Conservation (phyloP, 148 eudicot genomes). For the Arbutus unedo region DNA sequence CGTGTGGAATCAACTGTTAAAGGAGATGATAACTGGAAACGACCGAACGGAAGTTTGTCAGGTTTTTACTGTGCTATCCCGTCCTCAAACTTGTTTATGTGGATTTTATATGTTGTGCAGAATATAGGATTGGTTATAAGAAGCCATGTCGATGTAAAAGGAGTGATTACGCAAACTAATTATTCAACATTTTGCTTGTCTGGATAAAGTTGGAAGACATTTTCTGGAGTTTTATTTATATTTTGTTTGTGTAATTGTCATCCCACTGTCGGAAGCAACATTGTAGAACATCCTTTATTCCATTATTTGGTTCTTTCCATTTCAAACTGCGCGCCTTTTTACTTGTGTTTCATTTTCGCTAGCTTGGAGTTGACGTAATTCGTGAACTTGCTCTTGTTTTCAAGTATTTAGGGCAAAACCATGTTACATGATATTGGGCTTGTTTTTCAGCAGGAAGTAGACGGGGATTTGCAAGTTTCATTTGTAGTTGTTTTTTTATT, state of each 20-base stretch:
- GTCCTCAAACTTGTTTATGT: background rate
- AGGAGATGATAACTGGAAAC: background rate
- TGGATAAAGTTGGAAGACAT: constrained; percentile 3
- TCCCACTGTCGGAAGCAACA: background rate
- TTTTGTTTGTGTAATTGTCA: background rate
- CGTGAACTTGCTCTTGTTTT: background rate
- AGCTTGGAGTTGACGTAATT: background rate
- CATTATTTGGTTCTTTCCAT: background rate
- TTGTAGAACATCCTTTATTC: background rate
- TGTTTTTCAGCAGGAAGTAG: background rate
- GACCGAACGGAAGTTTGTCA: background rate
- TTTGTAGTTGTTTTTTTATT: background rate
- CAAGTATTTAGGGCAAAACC: background rate
- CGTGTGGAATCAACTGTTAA: constrained; percentile 73
- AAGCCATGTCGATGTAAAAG: background rate
- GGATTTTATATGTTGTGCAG: constrained; percentile 10
- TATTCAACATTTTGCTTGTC: background rate
- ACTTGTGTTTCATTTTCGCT: background rate
- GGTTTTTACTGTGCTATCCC: background rate
- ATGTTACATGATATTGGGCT: background rate
- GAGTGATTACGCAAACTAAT: background rate
- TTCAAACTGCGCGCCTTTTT: background rate
- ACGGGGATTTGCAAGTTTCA: background rate
- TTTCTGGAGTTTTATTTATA: background rate
- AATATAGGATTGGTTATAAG: background rate